Evolutionary conservation across 169 alveolate genomes (phyloP).

Genomic region (Babesia gibsoni): DNA sequence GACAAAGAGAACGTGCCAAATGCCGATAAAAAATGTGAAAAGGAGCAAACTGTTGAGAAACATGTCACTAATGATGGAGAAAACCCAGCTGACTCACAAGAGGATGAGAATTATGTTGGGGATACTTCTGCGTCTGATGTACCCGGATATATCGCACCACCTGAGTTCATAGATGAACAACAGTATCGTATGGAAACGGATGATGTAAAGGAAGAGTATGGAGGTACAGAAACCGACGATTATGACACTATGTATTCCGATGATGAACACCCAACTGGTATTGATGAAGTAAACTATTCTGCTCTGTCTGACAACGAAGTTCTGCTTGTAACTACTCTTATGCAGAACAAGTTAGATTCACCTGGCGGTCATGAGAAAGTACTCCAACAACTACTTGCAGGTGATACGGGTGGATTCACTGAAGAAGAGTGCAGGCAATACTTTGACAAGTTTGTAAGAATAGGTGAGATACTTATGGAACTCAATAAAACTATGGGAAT

Average conservation of each 20-base stretch:
- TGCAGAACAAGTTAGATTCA: conserved; percentile 30
- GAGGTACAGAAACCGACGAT: neutral
- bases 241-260: too few species aligned
- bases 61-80: neutral
- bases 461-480: conserved; percentile 29
- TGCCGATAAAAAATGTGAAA: neutral
- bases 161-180: conserved; percentile 24
- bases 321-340: conserved; percentile 9
- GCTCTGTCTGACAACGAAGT: conserved; percentile 22
- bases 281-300: conserved; percentile 32
- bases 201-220: neutral
- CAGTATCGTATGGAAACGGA: conserved; percentile 3
- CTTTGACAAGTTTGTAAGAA: conserved; percentile 25
- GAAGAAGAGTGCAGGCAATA: conserved; percentile 19
- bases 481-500: conserved; percentile 31
- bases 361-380: conserved; percentile 23
- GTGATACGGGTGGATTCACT: conserved; percentile 12
- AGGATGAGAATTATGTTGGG: neutral
- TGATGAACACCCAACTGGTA: conserved; percentile 13
- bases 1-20: neutral
- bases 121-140: neutral
- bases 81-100: neutral
- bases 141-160: conserved; percentile 5
- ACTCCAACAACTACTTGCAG: conserved; percentile 13
- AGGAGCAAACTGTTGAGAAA: neutral